Evolutionary conservation across 192 early-diverging fungal genomes (phyloP).

Genomic region (Lunasporangiospora selenospora): DNA sequence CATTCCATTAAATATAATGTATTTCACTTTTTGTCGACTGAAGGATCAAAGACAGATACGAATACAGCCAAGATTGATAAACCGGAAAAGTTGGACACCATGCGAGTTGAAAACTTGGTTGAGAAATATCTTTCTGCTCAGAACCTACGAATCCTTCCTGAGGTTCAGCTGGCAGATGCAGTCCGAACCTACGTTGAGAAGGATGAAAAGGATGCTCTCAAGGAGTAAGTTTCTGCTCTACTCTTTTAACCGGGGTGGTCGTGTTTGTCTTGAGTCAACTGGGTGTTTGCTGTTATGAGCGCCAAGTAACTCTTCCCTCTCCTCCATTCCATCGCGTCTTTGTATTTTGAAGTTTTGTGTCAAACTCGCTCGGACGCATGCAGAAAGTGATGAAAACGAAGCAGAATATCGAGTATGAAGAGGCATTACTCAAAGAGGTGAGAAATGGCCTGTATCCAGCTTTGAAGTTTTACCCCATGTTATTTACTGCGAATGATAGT

Average conservation of each 20-base stretch:
- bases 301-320: too few species aligned
- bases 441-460: too few species aligned
- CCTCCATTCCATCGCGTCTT: neutral
- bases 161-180: conserved; percentile 78
- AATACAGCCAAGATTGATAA: conserved; percentile 21
- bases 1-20: conserved; percentile 2
- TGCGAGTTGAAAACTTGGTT: conserved; percentile 80
- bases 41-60: conserved; percentile 16
- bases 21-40: neutral
- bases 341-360: conserved; percentile 15
- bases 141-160: conserved; percentile 74
- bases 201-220: conserved; percentile 84
- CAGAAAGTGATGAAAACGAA: conserved; percentile 35
- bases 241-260: conserved; percentile 11
- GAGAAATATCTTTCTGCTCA: conserved; percentile 69
- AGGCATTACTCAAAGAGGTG: conserved; percentile 38
- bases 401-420: conserved; percentile 40
- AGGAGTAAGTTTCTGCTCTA: conserved; percentile 55
- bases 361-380: conserved; percentile 23
- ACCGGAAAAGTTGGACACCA: conserved; percentile 68
- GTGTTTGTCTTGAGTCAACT: neutral
- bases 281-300: neutral
- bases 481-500: too few species aligned
- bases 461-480: too few species aligned
- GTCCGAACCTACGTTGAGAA: conserved; percentile 84